Percentiles rank a stretch among this genome's conserved stretches.
These are phyloP conservation scores for Neurospora tetraspora DNA, from an alignment of 495 filamentous ascomycete species.

Conservation along the genomic window DNA sequence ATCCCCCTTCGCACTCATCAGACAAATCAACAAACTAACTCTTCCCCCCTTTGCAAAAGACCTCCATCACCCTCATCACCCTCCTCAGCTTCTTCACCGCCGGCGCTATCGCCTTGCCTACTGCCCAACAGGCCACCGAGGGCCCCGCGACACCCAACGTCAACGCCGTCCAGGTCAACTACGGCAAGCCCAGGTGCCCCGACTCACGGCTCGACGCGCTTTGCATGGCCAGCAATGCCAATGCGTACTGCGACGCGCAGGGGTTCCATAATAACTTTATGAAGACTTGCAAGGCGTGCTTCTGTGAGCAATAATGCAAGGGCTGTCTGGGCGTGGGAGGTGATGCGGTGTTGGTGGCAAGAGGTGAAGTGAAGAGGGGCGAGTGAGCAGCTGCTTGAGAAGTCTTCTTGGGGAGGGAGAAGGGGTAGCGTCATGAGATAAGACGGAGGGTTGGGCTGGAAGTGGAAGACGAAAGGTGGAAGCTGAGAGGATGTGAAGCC, in stretches of 20 bases:
- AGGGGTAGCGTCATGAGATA: too few relatives aligned
- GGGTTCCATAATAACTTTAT: slow-evolving; percentile 14
- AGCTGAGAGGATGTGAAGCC: not conserved
- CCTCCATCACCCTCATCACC: not conserved
- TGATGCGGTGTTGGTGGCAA: too few relatives aligned
- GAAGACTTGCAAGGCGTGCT: slow-evolving; percentile 7
- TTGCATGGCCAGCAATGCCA: slow-evolving; percentile 9
- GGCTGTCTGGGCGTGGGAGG: not conserved
- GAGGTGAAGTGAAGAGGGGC: too few relatives aligned
- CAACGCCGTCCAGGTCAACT: not conserved
- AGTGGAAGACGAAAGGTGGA: too few relatives aligned
- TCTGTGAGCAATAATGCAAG: not conserved
- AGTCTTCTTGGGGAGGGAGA: too few relatives aligned
- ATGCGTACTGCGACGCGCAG: slow-evolving; percentile 11
- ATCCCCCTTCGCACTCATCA: too few relatives aligned
- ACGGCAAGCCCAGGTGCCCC: slow-evolving; percentile 11
- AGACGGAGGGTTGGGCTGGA: too few relatives aligned
- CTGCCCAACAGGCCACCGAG: not conserved
- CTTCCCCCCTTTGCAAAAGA: too few relatives aligned
- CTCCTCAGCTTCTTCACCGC: not conserved
- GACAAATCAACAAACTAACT: too few relatives aligned
- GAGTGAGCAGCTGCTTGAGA: too few relatives aligned
- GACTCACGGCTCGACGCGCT: slow-evolving; percentile 3
- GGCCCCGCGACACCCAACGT: not conserved
- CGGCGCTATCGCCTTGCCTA: not conserved